phyloP scores from a whole-genome alignment of 2,329 filamentous ascomycete genomes.

The Xylariaceae sp. region DNA sequence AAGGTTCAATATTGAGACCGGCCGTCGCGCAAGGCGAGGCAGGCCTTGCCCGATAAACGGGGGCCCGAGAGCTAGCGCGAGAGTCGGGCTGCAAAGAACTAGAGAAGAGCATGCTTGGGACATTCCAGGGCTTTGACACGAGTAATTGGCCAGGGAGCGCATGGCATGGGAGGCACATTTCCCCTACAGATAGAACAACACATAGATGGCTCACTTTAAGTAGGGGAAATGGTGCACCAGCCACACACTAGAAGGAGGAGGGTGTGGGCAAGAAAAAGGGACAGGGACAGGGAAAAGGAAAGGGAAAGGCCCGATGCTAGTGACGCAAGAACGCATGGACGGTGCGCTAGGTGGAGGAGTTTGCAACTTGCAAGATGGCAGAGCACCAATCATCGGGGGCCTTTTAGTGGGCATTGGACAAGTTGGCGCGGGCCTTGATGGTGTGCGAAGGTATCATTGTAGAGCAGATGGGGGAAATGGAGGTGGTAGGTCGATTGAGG shows the following conservation, averaged over 20 bases:
- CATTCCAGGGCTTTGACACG: conserved; percentile 26
- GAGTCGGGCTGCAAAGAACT: conserved; percentile 25
- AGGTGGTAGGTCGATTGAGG: conserved; percentile 19
- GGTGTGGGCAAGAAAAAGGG: conserved; percentile 32
- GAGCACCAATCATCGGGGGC: conserved; percentile 29
- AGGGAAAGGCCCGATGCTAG: conserved; percentile 33
- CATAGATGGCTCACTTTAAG: conserved; percentile 26
- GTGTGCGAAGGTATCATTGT: conserved; percentile 35
- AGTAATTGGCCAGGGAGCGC: conserved; percentile 26
- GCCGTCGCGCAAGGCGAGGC: conserved; percentile 33
- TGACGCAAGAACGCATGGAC: conserved; percentile 31
- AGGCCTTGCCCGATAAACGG: conserved; percentile 27
- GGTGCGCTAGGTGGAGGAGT: conserved; percentile 30
- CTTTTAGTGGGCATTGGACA: conserved; percentile 25
- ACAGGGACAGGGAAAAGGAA: conserved; percentile 30
- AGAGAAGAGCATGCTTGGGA: conserved; percentile 18
- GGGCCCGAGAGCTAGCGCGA: conserved; percentile 24
- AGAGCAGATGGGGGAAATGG: conserved; percentile 30
- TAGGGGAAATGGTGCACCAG: conserved; percentile 27
- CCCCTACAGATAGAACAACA: conserved; percentile 27
- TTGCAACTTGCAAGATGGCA: conserved; percentile 31
- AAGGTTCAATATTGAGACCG: conserved; percentile 30
- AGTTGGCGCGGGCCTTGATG: conserved; percentile 26
- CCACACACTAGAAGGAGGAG: conserved; percentile 24
- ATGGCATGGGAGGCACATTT: conserved; percentile 23